Evolutionary conservation across 495 filamentous ascomycete genomes (phyloP).

Genomic region (Penicillium cosmopolitanum): DNA sequence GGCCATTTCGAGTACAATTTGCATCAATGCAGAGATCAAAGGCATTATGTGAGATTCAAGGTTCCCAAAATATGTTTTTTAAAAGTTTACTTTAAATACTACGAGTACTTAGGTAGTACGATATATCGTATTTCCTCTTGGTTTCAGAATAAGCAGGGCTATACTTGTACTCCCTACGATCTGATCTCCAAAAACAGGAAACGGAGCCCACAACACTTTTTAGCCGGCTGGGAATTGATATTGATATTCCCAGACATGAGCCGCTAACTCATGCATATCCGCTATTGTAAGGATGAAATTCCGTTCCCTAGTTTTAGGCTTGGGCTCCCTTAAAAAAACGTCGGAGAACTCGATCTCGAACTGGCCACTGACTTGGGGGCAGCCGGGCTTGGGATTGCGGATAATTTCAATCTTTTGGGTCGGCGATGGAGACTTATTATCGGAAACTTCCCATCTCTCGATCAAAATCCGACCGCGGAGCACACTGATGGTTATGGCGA

Average conservation of each 20-base stretch:
- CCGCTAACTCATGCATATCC: slow-evolving; percentile 8
- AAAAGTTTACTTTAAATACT: no score
- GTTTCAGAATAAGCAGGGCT: no score
- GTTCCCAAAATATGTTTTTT: no score
- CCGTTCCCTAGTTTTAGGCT: background rate
- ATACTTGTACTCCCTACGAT: no score
- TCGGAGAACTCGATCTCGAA: slow-evolving; percentile 4
- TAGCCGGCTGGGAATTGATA: background rate
- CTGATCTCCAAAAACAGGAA: no score
- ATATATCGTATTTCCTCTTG: no score
- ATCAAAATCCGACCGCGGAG: slow-evolving; percentile 10
- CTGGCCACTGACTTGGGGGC: slow-evolving; percentile 1
- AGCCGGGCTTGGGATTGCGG: slow-evolving; percentile 1
- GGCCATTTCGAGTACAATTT: background rate
- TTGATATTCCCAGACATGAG: slow-evolving; percentile 5
- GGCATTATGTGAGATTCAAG: no score
- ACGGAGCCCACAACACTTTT: no score
- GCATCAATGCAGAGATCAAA: no score
- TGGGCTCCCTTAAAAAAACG: slow-evolving; percentile 8
- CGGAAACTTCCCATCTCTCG: background rate
- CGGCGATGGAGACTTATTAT: slow-evolving; percentile 3
- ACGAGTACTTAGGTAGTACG: no score
- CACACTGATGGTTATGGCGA: slow-evolving; percentile 14
- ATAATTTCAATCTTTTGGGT: slow-evolving; percentile 4
- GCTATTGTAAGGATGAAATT: slow-evolving; percentile 6